Percentiles rank a stretch among this genome's conserved stretches.
These are phyloP conservation scores for Adansonia rubrostipa DNA, from an alignment of 441 rosid species.

Conservation along the genomic window DNA sequence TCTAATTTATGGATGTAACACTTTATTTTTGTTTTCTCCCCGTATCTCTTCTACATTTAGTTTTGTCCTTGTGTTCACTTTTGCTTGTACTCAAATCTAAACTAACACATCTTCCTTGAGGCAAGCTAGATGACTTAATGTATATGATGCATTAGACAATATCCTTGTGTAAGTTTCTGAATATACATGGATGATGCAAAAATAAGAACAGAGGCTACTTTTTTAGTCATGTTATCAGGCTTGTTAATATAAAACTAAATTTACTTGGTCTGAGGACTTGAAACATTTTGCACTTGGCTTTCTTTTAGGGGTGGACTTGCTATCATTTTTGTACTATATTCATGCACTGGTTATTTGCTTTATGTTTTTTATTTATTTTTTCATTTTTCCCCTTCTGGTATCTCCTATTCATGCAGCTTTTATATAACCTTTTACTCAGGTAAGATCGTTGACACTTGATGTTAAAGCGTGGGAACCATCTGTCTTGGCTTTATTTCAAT, in stretches of 20 bases:
- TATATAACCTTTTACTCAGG: conserved; percentile 53
- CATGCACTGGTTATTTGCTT: conserved; percentile 4
- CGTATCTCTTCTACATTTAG: no score
- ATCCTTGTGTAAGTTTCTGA: not conserved
- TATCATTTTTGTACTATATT: conserved; percentile 5
- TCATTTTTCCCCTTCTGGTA: not conserved
- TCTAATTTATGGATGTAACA: no score
- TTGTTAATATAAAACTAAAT: not conserved
- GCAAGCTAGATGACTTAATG: not conserved
- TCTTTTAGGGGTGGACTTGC: not conserved
- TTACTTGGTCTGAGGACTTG: not conserved
- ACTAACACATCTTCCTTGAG: not conserved
- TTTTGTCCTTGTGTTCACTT: no score
- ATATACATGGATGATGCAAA: not conserved
- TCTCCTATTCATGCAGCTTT: conserved; percentile 1
- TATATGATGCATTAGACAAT: conserved; percentile 3
- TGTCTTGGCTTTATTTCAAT: conserved; percentile 71
- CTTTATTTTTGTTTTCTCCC: no score
- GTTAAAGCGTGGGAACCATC: conserved; percentile 94
- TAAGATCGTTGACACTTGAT: conserved; percentile 95
- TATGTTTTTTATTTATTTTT: not conserved
- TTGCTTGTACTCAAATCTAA: no score
- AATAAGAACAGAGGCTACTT: not conserved
- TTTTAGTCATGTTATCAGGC: not conserved
- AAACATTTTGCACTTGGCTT: not conserved